Evolutionary conservation across 257 asterid genomes (phyloP), one percentile per base, ranked within the genome.

Genomic region (Forsythia suspensa): DNA sequence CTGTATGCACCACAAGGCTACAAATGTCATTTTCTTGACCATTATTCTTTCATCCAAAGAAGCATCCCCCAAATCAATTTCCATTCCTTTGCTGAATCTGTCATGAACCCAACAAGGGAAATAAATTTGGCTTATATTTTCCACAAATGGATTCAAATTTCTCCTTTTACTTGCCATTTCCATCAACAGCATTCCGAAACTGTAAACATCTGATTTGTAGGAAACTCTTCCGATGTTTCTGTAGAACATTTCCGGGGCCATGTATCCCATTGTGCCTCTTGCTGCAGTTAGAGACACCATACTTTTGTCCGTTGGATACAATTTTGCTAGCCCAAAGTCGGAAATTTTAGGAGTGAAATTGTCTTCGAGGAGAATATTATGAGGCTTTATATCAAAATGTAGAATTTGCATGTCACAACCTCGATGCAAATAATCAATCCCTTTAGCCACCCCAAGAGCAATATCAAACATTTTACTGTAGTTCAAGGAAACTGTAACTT

Each of bases 361-460:
- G 3, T 72, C 77, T 37, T 83, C 86, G 3, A 83, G 78, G 13
- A 83, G 81, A 13, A 83, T 72, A 16, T 83, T 83, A 18, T 79
- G 83, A 8, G 86, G 86, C 57, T 83, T 78, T 69, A 82, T 79
- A 2, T 79, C 86, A 63, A 82, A 82, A 10, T 82, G 83, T 24
- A 82, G 18, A 34, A 80, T 80, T 3, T 68, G 80, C 9, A 80
- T 18, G 13, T 80, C 70, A 36, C 78, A 71, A 7, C 86, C 83
- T 21, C 37, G 34, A 24, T 61, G 38, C 37, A 61, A 21, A 20
- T 61, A 61, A 61, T 61, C 68, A 61, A 74, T 40, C 24, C 85
- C 85, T 3, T 59, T 65, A 15, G 85, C 85, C 11, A 78, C 71
- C 0, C 80, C 83, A 21, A 59, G 39, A 34, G 80, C 75, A n/a